phyloP scores from a whole-genome alignment of 345 rosid species.

The Mercurialis annua region DNA sequence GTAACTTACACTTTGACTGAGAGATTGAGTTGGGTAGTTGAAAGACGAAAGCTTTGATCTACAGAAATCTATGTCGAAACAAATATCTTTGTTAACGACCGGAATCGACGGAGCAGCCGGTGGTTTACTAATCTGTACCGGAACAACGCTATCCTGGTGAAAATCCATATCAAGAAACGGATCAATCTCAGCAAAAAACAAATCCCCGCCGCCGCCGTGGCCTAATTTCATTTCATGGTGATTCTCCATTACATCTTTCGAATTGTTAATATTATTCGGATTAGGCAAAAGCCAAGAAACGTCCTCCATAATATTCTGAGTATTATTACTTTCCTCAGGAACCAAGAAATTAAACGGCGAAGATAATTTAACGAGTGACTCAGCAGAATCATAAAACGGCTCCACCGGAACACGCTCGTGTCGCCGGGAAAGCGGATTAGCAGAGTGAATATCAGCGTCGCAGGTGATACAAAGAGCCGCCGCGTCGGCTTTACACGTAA shows the following conservation, averaged over 20 bases:
- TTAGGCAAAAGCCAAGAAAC: slow-evolving; percentile 27
- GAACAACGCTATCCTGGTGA: slow-evolving; percentile 33
- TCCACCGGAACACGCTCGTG: slow-evolving; percentile 39
- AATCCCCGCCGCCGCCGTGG: slow-evolving; percentile 4
- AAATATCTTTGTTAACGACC: slow-evolving; percentile 12
- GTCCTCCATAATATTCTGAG: slow-evolving; percentile 13
- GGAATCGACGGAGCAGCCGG: not conserved
- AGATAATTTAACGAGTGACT: slow-evolving; percentile 15
- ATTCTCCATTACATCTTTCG: slow-evolving; percentile 7
- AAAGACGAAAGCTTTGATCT: slow-evolving; percentile 33
- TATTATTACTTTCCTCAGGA: not conserved
- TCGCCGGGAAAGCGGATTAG: slow-evolving; percentile 42
- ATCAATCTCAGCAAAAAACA: slow-evolving; percentile 24
- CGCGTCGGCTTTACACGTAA: slow-evolving; percentile 45
- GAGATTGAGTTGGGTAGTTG: slow-evolving; percentile 28
- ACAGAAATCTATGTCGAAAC: slow-evolving; percentile 29
- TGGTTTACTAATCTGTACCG: slow-evolving; percentile 27
- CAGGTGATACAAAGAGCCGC: slow-evolving; percentile 40
- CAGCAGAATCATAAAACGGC: slow-evolving; percentile 34
- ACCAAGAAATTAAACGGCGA: slow-evolving; percentile 15
- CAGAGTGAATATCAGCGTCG: slow-evolving; percentile 45
- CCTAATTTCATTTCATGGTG: slow-evolving; percentile 11
- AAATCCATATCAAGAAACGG: slow-evolving; percentile 27
- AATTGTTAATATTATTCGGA: not conserved
- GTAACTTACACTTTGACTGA: slow-evolving; percentile 36